Evolutionary conservation across 257 asterid genomes (phyloP).

Genomic region (Solanum lignicaule): DNA sequence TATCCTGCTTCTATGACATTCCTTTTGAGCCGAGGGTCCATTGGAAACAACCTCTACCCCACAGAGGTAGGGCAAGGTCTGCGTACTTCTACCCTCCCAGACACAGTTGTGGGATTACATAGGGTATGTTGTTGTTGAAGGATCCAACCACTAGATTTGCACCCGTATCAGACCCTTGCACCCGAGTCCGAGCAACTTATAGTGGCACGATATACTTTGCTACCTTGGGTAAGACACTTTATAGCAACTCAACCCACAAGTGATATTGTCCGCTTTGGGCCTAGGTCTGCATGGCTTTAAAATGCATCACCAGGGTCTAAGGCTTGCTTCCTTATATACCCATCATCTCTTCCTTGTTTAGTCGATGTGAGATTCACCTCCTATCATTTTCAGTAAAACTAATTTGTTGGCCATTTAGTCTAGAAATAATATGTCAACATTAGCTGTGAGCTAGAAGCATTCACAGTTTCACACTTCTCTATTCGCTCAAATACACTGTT

Average conservation of each 20-base stretch:
- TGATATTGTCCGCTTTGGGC: background rate
- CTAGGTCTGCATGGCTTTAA: background rate
- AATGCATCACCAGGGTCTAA: background rate
- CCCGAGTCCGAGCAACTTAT: background rate
- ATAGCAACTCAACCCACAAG: background rate
- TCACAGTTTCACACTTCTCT: background rate
- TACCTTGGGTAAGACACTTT: background rate
- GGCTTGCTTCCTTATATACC: background rate
- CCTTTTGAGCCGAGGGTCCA: background rate
- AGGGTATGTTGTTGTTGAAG: background rate
- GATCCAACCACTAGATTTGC: background rate
- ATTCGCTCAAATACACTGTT: background rate
- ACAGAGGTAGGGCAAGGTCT: background rate
- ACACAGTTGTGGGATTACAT: background rate
- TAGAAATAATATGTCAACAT: background rate
- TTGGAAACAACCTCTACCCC: background rate
- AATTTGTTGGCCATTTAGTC: background rate
- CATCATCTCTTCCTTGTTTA: background rate
- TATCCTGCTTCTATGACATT: background rate
- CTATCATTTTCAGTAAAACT: background rate
- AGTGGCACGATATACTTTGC: background rate
- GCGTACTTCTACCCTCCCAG: background rate
- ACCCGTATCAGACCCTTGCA: background rate
- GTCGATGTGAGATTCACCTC: background rate
- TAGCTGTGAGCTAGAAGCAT: background rate